Percentiles rank a stretch among this genome's conserved stretches.
These are phyloP conservation scores for Fusarium nurragi DNA, from an alignment of 2,329 filamentous ascomycete species.

Conservation along the genomic window DNA sequence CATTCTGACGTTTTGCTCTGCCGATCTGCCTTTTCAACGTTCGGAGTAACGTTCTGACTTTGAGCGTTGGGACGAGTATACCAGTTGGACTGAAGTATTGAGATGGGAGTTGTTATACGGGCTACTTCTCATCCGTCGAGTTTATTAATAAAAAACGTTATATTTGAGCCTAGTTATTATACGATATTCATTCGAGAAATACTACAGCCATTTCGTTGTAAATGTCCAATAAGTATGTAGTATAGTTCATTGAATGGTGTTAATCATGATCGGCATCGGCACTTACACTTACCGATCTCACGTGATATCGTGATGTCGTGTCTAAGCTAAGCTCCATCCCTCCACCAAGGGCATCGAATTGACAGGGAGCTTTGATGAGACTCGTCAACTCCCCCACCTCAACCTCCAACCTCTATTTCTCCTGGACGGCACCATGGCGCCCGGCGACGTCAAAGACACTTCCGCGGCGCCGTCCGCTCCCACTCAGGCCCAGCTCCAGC, in stretches of 20 bases:
- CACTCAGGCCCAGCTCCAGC: background rate
- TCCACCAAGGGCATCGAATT: slow-evolving; percentile 13
- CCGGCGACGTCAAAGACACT: slow-evolving; percentile 33
- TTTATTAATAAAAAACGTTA: too few relatives aligned
- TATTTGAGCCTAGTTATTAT: too few relatives aligned
- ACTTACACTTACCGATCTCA: slow-evolving; percentile 29
- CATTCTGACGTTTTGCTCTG: too few relatives aligned
- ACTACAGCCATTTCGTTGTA: background rate
- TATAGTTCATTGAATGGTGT: background rate
- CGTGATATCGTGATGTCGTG: slow-evolving; percentile 45
- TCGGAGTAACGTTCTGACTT: too few relatives aligned
- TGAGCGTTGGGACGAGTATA: too few relatives aligned
- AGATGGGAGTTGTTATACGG: too few relatives aligned
- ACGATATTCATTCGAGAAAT: background rate
- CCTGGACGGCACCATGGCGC: slow-evolving; percentile 37
- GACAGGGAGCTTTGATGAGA: slow-evolving; percentile 26
- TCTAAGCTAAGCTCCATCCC: slow-evolving; percentile 32
- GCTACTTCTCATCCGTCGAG: too few relatives aligned
- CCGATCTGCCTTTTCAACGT: too few relatives aligned
- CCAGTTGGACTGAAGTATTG: too few relatives aligned
- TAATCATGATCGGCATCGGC: slow-evolving; percentile 32
- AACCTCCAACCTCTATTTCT: background rate
- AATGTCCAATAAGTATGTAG: too few relatives aligned
- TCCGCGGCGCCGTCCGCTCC: slow-evolving; percentile 28
- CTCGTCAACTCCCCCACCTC: slow-evolving; percentile 18